Evolutionary conservation across 2,329 filamentous ascomycete species (phyloP), one percentile per base, ranked within the genome.

Genomic region (Biscogniauxia marginata): DNA sequence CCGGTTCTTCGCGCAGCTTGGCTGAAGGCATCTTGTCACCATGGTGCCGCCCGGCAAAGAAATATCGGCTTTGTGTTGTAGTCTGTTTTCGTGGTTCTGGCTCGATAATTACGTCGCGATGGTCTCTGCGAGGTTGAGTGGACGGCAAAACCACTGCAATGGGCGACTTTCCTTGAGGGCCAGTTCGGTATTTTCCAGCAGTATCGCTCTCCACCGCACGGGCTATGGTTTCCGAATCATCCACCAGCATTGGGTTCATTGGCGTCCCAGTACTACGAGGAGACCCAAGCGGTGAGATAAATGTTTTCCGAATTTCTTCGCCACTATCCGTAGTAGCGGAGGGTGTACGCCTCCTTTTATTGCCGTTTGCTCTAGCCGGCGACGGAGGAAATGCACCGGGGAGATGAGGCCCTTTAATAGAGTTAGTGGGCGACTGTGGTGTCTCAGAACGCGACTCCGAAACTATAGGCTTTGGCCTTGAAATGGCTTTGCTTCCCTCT

Each of bases 221-320:
- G 20, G 5, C n/a, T 3, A 30, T 18, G 11, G 23, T 18, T 44
- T 62, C 55, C 43, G 55, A 58, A 52, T 64, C 62, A 9, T 65
- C 63, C n/a, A 68, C 52, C n/a, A 64, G 13, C 23, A 67, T 55
- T 7, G 62, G 62, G n/a, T 59, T 62, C 16, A 39, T 47, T 16
- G 62, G 57, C 13, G 65, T 64, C 23, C 59, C 64, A 21, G 30
- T 39, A 11, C 56, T 57, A 47, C 54, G 49, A 45, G 60, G 52
- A 22, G 61, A 58, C 25, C 52, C 57, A 23, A 57, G 64, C 25
- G 53, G 54, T n/a, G 51, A 54, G 48, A 68, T 25, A 51, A 67
- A 63, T 9, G 19, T 11, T 20, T 52, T 55, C 39, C 50, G 49
- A 9, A 50, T 52, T 24, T 54, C 19, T 20, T 47, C 54, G 20